Evolutionary conservation across 192 early-diverging fungal species (phyloP).

Genomic region (Allomyces macrogynus): DNA sequence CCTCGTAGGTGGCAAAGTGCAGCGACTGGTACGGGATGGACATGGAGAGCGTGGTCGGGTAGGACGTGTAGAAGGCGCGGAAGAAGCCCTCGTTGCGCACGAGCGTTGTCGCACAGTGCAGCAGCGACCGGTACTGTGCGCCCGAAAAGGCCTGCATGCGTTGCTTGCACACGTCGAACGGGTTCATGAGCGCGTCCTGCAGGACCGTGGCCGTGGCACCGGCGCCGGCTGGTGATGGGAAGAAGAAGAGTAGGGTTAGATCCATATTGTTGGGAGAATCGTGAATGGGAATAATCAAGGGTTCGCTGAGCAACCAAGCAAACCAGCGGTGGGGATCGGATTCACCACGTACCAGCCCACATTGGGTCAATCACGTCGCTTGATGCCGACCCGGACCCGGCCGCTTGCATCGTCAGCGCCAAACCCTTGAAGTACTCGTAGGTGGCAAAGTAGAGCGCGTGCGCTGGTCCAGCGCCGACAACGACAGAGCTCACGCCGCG

Average conservation of each 20-base stretch:
- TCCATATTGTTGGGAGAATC: too few species aligned
- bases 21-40: slow-evolving; percentile 89
- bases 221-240: slow-evolving; percentile 32
- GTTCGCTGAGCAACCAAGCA: not conserved
- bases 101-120: slow-evolving; percentile 47
- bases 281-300: too few species aligned
- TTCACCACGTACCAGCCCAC: too few species aligned
- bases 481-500: slow-evolving; percentile 82
- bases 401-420: slow-evolving; percentile 16
- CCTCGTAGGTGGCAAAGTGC: slow-evolving; percentile 84
- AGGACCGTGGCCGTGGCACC: slow-evolving; percentile 74
- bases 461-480: slow-evolving; percentile 81
- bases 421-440: slow-evolving; percentile 82
- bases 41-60: slow-evolving; percentile 85
- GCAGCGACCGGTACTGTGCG: slow-evolving; percentile 43
- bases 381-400: not conserved
- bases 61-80: slow-evolving; percentile 74
- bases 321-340: not conserved
- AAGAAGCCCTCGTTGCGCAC: slow-evolving; percentile 51
- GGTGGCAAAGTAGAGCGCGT: slow-evolving; percentile 84
- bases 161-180: slow-evolving; percentile 93
- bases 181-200: slow-evolving; percentile 83
- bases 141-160: slow-evolving; percentile 68
- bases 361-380: not conserved
- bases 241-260: too few species aligned